Base-by-base conservation (phyloP, 2,329 filamentous ascomycete species). In the Trichoderma koningiopsis region DNA sequence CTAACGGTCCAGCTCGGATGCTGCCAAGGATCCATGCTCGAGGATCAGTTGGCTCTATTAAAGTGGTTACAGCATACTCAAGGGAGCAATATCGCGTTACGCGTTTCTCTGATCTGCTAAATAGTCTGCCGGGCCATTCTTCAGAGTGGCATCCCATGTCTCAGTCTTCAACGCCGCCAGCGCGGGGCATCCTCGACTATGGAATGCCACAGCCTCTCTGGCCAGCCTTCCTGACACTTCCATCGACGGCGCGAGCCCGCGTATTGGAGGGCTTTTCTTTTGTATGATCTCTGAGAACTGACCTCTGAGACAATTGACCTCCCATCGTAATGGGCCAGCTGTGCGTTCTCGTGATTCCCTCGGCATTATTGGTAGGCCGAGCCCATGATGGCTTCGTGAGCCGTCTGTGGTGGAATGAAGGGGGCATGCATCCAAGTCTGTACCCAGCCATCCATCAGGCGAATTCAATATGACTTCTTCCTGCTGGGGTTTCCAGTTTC, bases 361-460 rank as follows among this genome's bases (percentile, higher is more conserved):
- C 37, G 58, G 40, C 61, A 64, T 64, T 64, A 60, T 63, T 59
- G 68, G 70, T 69, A 70, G 69, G 72, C 68, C 68, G 24, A 29
- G 16, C 11, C 64, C 71, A 74, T 71, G 74, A 74, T 74, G 71
- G 72, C 70, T 67, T 61, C 58, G 73, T 73, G 75, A 69, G 71
- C 69, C 69, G 62, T 56, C 56, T 70, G 58, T 76, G 63, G 68
- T 76, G 79, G 79, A 81, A 81, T 81, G 79, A 79, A 81, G 79
- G 79, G 78, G 74, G 35, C n/a, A 19, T 56, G 53, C 62, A 11
- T 43, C 19, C 43, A 22, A 16, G 27, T 37, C 43, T 43, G 53
- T 53, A 70, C 76, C 62, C 78, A 79, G 76, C 76, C 77, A 76
- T 78, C 73, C 69, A 62, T 29, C 73, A 74, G 73, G 35, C 68